phyloP scores from a whole-genome alignment of 108 stramenopile species.

The Cylindrotheca fusiformis region DNA sequence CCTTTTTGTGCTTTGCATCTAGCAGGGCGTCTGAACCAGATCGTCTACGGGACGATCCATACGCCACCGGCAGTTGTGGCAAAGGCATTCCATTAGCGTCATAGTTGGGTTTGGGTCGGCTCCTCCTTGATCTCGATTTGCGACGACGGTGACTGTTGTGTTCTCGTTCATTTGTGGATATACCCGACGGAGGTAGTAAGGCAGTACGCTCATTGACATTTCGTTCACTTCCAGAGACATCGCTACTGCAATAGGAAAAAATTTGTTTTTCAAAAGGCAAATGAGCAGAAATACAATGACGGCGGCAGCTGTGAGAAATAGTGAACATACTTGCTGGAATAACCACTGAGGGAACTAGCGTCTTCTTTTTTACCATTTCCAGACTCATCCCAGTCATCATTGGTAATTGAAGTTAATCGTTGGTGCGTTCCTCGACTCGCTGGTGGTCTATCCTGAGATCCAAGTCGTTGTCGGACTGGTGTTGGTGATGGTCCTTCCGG shows the following conservation, averaged over 20 bases:
- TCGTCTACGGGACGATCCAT: too few relatives aligned
- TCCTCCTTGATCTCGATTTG: too few relatives aligned
- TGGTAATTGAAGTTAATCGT: constrained; percentile 39
- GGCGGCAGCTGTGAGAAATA: neutral
- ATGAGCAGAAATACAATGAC: neutral
- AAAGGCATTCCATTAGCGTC: too few relatives aligned
- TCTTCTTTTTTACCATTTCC: constrained; percentile 4
- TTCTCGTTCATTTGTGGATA: constrained; percentile 35
- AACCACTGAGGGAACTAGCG: neutral
- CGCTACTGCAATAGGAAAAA: neutral
- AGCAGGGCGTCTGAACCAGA: too few relatives aligned
- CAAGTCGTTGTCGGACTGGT: constrained; percentile 17
- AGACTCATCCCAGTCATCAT: constrained; percentile 41
- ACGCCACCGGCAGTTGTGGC: too few relatives aligned
- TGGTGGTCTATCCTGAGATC: constrained; percentile 38
- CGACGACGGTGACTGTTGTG: too few relatives aligned
- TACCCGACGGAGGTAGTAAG: constrained; percentile 41
- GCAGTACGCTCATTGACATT: constrained; percentile 42
- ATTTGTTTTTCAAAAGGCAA: neutral
- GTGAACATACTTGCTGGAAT: neutral
- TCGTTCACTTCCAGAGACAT: neutral
- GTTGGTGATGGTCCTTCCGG: constrained; percentile 2
- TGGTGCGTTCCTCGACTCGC: constrained; percentile 34
- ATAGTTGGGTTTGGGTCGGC: too few relatives aligned
- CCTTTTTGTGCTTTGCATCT: too few relatives aligned